Base-by-base conservation (phyloP, 75 land plant genomes). In the Pinus albicaulis region DNA sequence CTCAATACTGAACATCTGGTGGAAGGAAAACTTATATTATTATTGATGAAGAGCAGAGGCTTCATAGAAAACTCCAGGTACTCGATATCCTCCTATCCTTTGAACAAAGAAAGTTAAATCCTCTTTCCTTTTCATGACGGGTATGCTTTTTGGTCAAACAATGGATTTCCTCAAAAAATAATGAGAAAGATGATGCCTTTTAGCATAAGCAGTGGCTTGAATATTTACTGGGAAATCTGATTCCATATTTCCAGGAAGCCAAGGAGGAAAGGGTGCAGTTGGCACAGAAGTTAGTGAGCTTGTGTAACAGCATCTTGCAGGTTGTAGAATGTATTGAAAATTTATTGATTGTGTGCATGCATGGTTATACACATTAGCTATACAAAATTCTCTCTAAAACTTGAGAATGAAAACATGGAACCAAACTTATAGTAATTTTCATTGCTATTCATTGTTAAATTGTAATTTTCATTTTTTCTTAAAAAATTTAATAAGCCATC, bases 251-350 rank as follows among this genome's bases (percentile, higher is more conserved):
- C 57, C 88, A 95, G 98, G 92, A 93, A 81, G 80, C 82, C 55
- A 92, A 95, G 72, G 92, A 85, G 22, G 88, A 90, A 76, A 90
- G 85, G 75, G 61, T 90, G 48, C 90, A 94, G 72, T 61, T 93
- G 71, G 91, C 92, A 11, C 90, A 89, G 56, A 84, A 90, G 78
- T 78, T 96, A 36, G 24, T 86, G 56, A 75, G 65, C 55, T 59
- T 96, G 76, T 96, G 95, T 81, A 89, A 89, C 25, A 83, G 82
- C 59, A 76, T 96, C 78, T 71, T 96, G 63, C 90, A 94, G 99
- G 99, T 89, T 23, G 56, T 64, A 56, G 25, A 5, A 58, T 56
- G 56, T 17, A 19, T 53, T 48, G 41, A 26, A 28, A 38, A n/a
- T 34, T 11, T 28, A 48, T 59, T 1, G 31, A 59, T 15, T 57